Evolutionary conservation across 2,329 filamentous ascomycete genomes (phyloP).

Genomic region (Colletotrichum paranaense): DNA sequence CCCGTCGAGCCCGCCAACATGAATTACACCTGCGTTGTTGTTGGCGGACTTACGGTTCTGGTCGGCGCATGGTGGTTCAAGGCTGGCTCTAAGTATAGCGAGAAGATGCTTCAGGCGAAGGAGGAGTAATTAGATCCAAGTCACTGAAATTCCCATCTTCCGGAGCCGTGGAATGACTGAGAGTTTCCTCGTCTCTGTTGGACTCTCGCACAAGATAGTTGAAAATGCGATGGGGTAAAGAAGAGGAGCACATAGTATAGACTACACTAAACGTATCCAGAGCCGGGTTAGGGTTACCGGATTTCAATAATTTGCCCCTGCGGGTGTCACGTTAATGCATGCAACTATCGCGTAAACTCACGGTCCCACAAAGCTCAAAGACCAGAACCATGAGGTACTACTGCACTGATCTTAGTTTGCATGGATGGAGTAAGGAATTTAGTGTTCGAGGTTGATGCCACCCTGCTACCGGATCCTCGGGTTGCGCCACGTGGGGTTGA

Average conservation of each 20-base stretch:
- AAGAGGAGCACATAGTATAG: background rate
- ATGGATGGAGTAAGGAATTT: background rate
- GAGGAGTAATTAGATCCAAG: constrained; percentile 37
- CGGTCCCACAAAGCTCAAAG: background rate
- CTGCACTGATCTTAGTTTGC: background rate
- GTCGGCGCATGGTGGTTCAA: constrained; percentile 57
- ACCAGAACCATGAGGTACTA: background rate
- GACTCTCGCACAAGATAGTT: background rate
- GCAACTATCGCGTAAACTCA: background rate
- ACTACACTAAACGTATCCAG: background rate
- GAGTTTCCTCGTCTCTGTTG: background rate
- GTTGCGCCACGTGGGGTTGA: constrained; percentile 21
- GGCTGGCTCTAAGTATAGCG: constrained; percentile 50
- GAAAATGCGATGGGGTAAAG: background rate
- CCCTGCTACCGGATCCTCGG: background rate
- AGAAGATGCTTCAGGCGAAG: constrained; percentile 49
- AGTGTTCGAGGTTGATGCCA: background rate
- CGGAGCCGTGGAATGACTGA: background rate
- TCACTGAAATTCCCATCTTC: background rate
- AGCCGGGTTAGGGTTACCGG: background rate
- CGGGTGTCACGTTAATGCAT: constrained; percentile 4
- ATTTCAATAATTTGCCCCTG: background rate
- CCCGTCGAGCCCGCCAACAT: constrained; percentile 53
- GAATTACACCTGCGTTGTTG: constrained; percentile 61
- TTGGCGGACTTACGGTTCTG: constrained; percentile 50